Conservation (phyloP, 805 yeast species). For the Metschnikowia noctiluminum region DNA sequence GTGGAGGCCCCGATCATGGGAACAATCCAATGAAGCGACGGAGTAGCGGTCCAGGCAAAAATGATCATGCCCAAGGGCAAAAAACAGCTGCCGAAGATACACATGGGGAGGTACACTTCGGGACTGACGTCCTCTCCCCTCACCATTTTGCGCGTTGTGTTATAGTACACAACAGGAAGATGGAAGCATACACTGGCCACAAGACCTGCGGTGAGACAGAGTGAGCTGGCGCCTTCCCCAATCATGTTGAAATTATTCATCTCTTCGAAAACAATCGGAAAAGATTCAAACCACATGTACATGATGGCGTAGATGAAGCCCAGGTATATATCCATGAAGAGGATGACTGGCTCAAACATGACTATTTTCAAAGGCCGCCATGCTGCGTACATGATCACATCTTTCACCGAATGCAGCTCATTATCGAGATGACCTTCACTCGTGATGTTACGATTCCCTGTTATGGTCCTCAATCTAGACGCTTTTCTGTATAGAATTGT, state of each 20-base stretch:
- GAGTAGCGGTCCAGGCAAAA: slow-evolving; percentile 13
- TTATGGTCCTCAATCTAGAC: slow-evolving; percentile 11
- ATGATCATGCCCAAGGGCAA: slow-evolving; percentile 12
- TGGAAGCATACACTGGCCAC: slow-evolving; percentile 5
- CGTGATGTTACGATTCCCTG: slow-evolving; percentile 13
- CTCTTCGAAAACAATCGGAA: slow-evolving; percentile 14
- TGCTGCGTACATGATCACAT: slow-evolving; percentile 8
- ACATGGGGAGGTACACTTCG: slow-evolving; percentile 11
- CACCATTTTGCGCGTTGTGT: slow-evolving; percentile 3
- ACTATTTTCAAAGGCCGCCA: slow-evolving; percentile 14
- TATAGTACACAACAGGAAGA: slow-evolving; percentile 7
- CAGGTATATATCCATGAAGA: slow-evolving; percentile 13
- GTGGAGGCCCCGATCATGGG: slow-evolving; percentile 14
- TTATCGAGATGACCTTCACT: slow-evolving; percentile 14
- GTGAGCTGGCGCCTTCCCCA: slow-evolving; percentile 10
- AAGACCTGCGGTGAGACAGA: slow-evolving; percentile 9
- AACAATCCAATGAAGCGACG: slow-evolving; percentile 12
- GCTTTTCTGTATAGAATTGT: slow-evolving; percentile 15
- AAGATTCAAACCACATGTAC: slow-evolving; percentile 17
- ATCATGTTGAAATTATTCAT: slow-evolving; percentile 9
- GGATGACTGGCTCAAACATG: slow-evolving; percentile 14
- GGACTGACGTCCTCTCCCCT: slow-evolving; percentile 4
- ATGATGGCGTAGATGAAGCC: slow-evolving; percentile 12
- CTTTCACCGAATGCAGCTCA: slow-evolving; percentile 3
- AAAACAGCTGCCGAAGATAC: slow-evolving; percentile 10